Conservation (phyloP, 2,329 filamentous ascomycete species). For the Hymenoscyphus repandus region DNA sequence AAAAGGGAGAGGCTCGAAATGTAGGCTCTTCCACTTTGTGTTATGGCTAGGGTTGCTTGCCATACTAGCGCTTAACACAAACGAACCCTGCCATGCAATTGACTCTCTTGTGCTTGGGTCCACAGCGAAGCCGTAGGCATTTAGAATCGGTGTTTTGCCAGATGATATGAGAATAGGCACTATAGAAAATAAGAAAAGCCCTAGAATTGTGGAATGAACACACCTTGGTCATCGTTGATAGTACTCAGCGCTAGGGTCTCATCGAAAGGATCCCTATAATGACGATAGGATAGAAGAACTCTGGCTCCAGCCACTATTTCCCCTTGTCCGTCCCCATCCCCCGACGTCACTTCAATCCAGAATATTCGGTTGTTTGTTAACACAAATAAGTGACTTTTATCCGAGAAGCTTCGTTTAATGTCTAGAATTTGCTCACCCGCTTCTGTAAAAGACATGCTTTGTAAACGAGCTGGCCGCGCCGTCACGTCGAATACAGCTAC, state of each 20-base stretch:
- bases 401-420: conserved; percentile 42
- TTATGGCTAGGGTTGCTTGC: no score
- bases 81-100: no score
- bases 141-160: background rate
- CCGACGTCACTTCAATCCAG: conserved; percentile 26
- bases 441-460: conserved; percentile 16
- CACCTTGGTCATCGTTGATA: conserved; percentile 20
- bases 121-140: background rate
- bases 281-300: conserved; percentile 40
- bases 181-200: conserved; percentile 14
- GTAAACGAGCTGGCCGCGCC: conserved; percentile 16
- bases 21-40: conserved; percentile 1
- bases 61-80: background rate
- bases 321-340: conserved; percentile 11
- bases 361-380: conserved; percentile 39
- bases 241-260: conserved; percentile 37
- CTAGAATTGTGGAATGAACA: background rate
- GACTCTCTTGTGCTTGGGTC: no score
- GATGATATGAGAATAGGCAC: conserved; percentile 2
- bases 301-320: conserved; percentile 11
- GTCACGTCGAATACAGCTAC: conserved; percentile 29
- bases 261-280: conserved; percentile 38
- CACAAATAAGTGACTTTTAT: conserved; percentile 49
- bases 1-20: conserved; percentile 15
- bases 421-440: conserved; percentile 51